phyloP scores from a whole-genome alignment of 345 rosid genomes.

The Populus pruinosa region DNA sequence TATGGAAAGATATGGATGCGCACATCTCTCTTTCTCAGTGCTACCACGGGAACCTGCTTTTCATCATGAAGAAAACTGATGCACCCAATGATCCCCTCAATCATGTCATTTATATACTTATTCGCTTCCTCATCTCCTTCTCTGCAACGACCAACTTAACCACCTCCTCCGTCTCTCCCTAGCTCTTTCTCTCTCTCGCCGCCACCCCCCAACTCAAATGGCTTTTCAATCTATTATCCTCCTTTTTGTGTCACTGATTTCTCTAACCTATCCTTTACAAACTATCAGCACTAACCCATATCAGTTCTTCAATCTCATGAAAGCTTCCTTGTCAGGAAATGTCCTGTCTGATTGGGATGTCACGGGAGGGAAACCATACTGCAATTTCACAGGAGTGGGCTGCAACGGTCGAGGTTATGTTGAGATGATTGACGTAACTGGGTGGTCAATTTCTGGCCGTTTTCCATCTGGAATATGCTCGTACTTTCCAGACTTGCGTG shows the following conservation, averaged over 20 bases:
- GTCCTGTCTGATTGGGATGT: slow-evolving; percentile 58
- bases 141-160: slow-evolving; percentile 35
- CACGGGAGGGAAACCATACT: slow-evolving; percentile 35
- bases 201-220: slow-evolving; percentile 25
- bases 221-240: slow-evolving; percentile 25
- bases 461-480: slow-evolving; percentile 65
- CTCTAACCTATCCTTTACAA: slow-evolving; percentile 26
- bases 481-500: slow-evolving; percentile 61
- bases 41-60: slow-evolving; percentile 31
- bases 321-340: slow-evolving; percentile 46
- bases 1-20: slow-evolving; percentile 50
- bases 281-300: slow-evolving; percentile 36
- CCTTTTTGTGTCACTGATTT: slow-evolving; percentile 29
- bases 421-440: slow-evolving; percentile 49
- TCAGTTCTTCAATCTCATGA: slow-evolving; percentile 65
- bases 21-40: slow-evolving; percentile 23
- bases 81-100: slow-evolving; percentile 33
- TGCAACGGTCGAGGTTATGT: slow-evolving; percentile 63
- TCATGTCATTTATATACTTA: slow-evolving; percentile 44
- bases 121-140: slow-evolving; percentile 29
- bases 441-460: slow-evolving; percentile 59
- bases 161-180: slow-evolving; percentile 1
- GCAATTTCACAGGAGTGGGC: slow-evolving; percentile 64
- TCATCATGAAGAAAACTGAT: slow-evolving; percentile 29
- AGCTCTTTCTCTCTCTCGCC: background rate